Evolutionary conservation across 129 eudicot genomes (phyloP), one percentile per base, ranked within the genome.

Genomic region (Centrapalus pauciflorus): DNA sequence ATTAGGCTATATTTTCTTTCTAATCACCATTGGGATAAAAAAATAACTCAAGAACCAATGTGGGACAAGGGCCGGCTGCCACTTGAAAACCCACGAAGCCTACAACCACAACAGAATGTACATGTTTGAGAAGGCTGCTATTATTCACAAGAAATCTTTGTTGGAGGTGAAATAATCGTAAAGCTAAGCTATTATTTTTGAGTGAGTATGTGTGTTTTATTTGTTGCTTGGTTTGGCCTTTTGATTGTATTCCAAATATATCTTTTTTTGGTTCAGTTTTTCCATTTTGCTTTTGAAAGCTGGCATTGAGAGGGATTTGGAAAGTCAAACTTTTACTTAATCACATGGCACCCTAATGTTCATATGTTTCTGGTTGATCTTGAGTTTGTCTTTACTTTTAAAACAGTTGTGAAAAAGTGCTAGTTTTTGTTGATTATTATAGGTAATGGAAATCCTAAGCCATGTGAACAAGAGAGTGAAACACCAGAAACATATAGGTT

Each of bases 401-500:
- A 63, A 54, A 25, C 10, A 34, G 21, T 19, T 61, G 69, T 54
- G 33, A 37, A 11, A 21, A n/a, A 23, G 19, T 24, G 51, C 19
- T 40, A 30, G 34, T 40, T 66, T 60, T 21, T 49, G 55, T 38
- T 17, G 34, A 43, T 25, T 30, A 59, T 66, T 34, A 35, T 51
- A 92, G 98, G 98, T 88, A 17, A 69, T 93, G 69, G 96, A 93
- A 79, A 82, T 93, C 66, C 78, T 93, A 65, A 86, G 85, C 76
- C 98, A 93, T 74, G 92, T 93, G 64, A 93, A 93, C 87, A 88
- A 83, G 80, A 87, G 96, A 77, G 91, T 93, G 78, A 88, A 88
- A 72, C 95, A 93, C 80, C 95, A 93, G 66, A 83, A 37, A 52
- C 78, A 77, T 0, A 88, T 93, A 73, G 95, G 85, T 55, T 76